A percentile compares a stretch with the other conserved stretches of the same genome.
phyloP scores from a whole-genome alignment of 2,329 filamentous ascomycete genomes.

The Xylaria polymorpha region DNA sequence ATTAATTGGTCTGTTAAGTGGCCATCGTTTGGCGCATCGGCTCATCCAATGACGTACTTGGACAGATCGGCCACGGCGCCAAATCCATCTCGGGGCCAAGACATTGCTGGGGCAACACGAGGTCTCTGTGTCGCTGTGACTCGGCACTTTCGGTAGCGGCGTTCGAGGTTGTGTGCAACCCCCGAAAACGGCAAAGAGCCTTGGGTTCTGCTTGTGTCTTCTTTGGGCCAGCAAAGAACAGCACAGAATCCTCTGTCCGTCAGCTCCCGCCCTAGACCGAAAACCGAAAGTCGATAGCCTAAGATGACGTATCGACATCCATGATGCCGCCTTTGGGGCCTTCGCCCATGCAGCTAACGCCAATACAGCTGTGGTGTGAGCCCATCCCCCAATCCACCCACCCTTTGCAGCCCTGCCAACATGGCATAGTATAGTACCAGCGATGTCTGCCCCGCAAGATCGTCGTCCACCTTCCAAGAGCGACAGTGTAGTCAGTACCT shows the following conservation, averaged over 20 bases:
- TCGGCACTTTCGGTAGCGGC: slow-evolving; percentile 43
- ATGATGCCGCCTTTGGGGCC: slow-evolving; percentile 1
- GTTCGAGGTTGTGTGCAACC: slow-evolving; percentile 31
- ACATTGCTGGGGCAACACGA: slow-evolving; percentile 50
- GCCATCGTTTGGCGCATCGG: slow-evolving; percentile 3
- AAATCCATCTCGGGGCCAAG: slow-evolving; percentile 28
- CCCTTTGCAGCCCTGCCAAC: slow-evolving; percentile 8
- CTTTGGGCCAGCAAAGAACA: slow-evolving; percentile 31
- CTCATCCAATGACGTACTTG: slow-evolving; percentile 31
- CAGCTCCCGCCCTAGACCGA: slow-evolving; percentile 33
- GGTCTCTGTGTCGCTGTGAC: slow-evolving; percentile 29
- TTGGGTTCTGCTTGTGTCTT: neutral
- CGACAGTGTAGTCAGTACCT: neutral
- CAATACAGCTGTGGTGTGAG: neutral
- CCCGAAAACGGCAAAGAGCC: slow-evolving; percentile 39
- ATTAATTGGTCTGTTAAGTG: slow-evolving; percentile 5
- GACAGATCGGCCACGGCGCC: slow-evolving; percentile 12
- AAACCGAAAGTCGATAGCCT: slow-evolving; percentile 38
- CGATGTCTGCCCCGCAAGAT: slow-evolving; percentile 37
- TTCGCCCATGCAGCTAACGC: slow-evolving; percentile 5
- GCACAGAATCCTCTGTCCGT: slow-evolving; percentile 16
- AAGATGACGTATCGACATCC: slow-evolving; percentile 44
- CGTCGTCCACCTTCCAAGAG: slow-evolving; percentile 35
- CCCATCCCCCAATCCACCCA: neutral
- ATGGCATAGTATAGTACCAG: neutral